Conservation (phyloP, 768 basidiomycete genomes). For the Ramaria sp. region DNA sequence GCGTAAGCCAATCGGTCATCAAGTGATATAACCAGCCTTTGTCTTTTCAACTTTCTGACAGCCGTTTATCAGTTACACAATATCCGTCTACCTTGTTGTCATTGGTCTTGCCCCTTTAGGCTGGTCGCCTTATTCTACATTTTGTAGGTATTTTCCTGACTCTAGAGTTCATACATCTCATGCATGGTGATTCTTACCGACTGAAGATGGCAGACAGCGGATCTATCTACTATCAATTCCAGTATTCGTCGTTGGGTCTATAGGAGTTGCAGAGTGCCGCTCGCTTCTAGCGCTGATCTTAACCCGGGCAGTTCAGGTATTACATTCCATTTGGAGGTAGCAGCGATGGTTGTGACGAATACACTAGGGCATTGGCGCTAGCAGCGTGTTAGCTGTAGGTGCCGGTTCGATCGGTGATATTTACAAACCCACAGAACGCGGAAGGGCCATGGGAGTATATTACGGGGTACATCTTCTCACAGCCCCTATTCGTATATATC, state of each 20-base stretch:
- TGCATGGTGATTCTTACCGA: neutral
- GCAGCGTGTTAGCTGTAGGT: constrained; percentile 4
- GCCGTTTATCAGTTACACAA: neutral
- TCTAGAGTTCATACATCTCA: neutral
- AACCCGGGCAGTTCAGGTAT: constrained; percentile 1
- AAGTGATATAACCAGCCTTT: neutral
- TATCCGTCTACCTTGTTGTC: neutral
- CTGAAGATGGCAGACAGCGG: neutral
- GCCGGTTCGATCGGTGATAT: constrained; percentile 7
- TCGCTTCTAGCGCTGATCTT: neutral
- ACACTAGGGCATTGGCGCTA: neutral
- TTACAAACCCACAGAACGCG: constrained; percentile 4
- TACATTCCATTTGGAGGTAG: no score
- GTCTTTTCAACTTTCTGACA: neutral
- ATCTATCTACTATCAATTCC: neutral
- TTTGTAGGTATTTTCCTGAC: no score
- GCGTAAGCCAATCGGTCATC: constrained; percentile 1
- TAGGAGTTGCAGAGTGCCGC: neutral
- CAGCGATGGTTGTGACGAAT: neutral
- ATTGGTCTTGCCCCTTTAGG: neutral
- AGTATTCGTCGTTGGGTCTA: neutral
- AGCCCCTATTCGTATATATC: neutral
- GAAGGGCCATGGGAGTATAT: constrained; percentile 1
- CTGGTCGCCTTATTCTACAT: constrained; percentile 1
- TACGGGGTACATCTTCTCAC: neutral